Percentiles rank a stretch among this genome's conserved stretches.
phyloP scores from a whole-genome alignment of 768 basidiomycete species.

The Tricholoma sp. region DNA sequence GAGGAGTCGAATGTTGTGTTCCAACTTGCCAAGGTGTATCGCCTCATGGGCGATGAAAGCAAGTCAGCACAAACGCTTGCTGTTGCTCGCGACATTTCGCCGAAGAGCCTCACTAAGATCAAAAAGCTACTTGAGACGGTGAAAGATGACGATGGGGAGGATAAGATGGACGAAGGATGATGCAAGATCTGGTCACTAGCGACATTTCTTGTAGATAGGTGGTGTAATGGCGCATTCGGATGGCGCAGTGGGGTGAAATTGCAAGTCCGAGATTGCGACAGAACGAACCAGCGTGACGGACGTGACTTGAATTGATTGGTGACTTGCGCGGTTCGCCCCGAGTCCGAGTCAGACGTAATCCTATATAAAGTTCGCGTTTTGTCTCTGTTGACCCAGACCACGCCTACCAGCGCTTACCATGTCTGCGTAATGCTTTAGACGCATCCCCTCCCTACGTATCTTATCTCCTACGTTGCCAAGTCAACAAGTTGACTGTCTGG shows the following conservation, averaged over 20 bases:
- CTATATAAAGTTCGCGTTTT: conserved; percentile 22
- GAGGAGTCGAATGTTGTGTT: conserved; percentile 97
- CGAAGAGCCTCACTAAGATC: conserved; percentile 82
- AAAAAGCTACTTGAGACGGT: conserved; percentile 71
- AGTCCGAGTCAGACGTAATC: conserved; percentile 13
- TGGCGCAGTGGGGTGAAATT: conserved; percentile 2
- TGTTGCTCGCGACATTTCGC: conserved; percentile 88
- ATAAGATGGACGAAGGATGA: conserved; percentile 77
- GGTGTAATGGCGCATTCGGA: conserved; percentile 5
- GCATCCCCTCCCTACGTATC: conserved; percentile 17
- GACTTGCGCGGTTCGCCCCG: conserved; percentile 16
- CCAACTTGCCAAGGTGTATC: conserved; percentile 90
- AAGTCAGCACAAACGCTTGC: conserved; percentile 85
- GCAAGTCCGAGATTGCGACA: neutral
- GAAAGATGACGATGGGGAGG: conserved; percentile 55
- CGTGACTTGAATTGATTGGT: conserved; percentile 3
- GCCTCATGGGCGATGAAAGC: conserved; percentile 69
- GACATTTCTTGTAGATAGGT: conserved; percentile 30
- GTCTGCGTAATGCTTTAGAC: conserved; percentile 32
- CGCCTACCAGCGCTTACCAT: conserved; percentile 35
- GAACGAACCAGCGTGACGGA: neutral
- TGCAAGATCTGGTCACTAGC: conserved; percentile 18
- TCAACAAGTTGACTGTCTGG: conserved; percentile 38
- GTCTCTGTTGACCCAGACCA: conserved; percentile 13
- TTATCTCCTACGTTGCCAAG: conserved; percentile 30